Base-by-base conservation (phyloP, 345 rosid genomes). In the Hirschfeldia incana region DNA sequence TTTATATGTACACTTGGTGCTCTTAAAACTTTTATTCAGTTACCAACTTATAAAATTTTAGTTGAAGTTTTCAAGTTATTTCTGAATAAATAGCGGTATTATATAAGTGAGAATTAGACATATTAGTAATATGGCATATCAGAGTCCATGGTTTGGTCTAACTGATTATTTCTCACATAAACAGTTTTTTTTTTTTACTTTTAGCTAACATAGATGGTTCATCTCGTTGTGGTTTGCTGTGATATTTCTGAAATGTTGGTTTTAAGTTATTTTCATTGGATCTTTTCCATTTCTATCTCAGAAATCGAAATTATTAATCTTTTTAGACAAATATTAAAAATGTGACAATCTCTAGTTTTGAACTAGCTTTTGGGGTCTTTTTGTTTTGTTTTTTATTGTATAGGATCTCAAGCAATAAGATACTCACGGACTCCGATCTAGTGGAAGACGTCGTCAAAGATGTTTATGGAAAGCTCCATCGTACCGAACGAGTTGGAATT, bases 391-490 rank as follows among this genome's bases (percentile, higher is more conserved):
- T n/a, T 6, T 46, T 46, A 1, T 46, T 15, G 55, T 5, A 34
- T 34, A 53, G 75, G 27, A 11, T 5, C 30, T n/a, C 59, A 53
- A 53, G 3, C 60, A 15, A 5, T 32, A 49, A 0, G 63, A 12
- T 46, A 46, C 49, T 4, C 29, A 59, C 13, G 0, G 75, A 70
- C 21, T 77, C 65, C 0, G 33, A 77, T 0, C 28, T 55, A 55
- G 80, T 77, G 27, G 80, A 77, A 70, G 75, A 62, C 59, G 65
- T 77, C 55, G 65, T 64, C 44, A 49, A 46, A 6, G 32, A 70
- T 51, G 66, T 77, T 8, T 15, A 64, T 33, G 30, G 12, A 4
- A 51, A 63, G 8, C 70, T 77, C 1, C 34, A 12, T 63, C 76
- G 70, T 1, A 0, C 36, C 0, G 15, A 61, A 21, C 2, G 17